Conservation (phyloP, 495 filamentous ascomycete species). For the Xylaria curta region DNA sequence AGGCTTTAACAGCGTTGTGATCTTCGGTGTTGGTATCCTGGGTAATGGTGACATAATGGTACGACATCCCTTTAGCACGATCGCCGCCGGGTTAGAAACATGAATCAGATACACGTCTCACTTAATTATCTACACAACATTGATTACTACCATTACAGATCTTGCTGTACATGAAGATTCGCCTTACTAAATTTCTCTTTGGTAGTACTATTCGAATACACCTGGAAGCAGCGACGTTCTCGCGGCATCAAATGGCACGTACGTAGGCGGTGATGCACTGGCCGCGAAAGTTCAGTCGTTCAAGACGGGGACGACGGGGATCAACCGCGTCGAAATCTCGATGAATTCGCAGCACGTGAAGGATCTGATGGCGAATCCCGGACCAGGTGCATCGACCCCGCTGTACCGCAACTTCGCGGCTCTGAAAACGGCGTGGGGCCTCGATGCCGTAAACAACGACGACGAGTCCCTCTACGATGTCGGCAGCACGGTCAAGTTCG, state of each 20-base stretch:
- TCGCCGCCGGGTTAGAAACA: too few species aligned
- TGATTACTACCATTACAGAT: too few species aligned
- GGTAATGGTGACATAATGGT: constrained; percentile 50
- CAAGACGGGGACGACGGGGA: constrained; percentile 40
- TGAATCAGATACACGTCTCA: not conserved
- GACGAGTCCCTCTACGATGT: constrained; percentile 53
- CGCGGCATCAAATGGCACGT: constrained; percentile 42
- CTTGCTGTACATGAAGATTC: not conserved
- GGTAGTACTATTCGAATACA: constrained; percentile 52
- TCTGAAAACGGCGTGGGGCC: constrained; percentile 45
- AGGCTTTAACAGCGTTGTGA: constrained; percentile 50
- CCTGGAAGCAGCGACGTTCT: constrained; percentile 46
- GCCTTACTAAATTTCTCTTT: not conserved
- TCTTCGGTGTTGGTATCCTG: constrained; percentile 51
- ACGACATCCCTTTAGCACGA: not conserved
- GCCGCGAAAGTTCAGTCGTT: constrained; percentile 49
- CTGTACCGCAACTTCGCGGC: constrained; percentile 48
- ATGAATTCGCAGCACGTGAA: constrained; percentile 52
- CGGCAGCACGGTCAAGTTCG: constrained; percentile 46
- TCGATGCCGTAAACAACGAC: constrained; percentile 54
- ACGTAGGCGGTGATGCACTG: constrained; percentile 48
- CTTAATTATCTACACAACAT: not conserved
- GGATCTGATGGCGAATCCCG: constrained; percentile 44
- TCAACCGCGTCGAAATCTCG: constrained; percentile 48
- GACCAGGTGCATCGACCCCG: constrained; percentile 38